phyloP scores from a whole-genome alignment of 2,329 filamentous ascomycete genomes.

The Alternaria ventricosa region DNA sequence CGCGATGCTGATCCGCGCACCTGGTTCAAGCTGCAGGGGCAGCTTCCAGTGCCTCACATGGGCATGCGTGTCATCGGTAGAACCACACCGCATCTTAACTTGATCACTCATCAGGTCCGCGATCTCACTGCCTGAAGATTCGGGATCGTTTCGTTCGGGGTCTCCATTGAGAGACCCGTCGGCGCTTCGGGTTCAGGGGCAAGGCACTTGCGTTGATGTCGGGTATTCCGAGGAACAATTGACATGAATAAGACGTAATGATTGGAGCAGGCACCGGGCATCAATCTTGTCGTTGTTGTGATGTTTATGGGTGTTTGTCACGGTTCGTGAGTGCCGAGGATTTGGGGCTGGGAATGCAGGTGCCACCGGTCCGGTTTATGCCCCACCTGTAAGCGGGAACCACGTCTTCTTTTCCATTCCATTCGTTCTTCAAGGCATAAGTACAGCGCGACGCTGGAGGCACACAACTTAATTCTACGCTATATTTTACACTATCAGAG shows the following conservation, averaged over 20 bases:
- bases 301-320: not conserved
- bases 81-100: slow-evolving; percentile 2
- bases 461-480: no score
- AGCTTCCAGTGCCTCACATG: slow-evolving; percentile 1
- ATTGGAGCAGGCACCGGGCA: not conserved
- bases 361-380: not conserved
- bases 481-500: not conserved
- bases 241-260: not conserved
- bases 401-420: not conserved
- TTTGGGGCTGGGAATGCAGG: not conserved
- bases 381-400: not conserved
- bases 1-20: not conserved
- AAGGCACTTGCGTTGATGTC: not conserved
- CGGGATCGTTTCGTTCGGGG: not conserved
- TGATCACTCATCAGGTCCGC: not conserved
- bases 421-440: not conserved
- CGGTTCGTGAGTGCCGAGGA: not conserved
- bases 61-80: not conserved
- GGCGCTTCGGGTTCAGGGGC: not conserved
- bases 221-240: not conserved
- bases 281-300: not conserved
- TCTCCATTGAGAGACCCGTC: no score
- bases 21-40: slow-evolving; percentile 2
- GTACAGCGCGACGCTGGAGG: no score
- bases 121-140: not conserved